Evolutionary conservation across 116 monocot genomes (phyloP).

Genomic region (Dioscorea cayenensis): DNA sequence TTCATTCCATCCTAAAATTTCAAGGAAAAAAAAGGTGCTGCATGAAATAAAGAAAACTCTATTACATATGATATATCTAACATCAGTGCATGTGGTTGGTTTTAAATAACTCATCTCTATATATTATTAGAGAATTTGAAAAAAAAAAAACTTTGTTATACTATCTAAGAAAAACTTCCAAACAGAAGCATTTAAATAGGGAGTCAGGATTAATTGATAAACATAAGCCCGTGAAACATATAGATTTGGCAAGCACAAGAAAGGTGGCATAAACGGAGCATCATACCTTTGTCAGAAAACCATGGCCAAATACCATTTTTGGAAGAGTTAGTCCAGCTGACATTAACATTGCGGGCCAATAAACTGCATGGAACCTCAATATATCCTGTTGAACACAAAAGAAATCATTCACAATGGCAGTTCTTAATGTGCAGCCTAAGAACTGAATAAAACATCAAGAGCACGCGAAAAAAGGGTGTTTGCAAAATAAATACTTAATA

Average conservation of each 20-base stretch:
- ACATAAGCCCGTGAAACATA: not conserved
- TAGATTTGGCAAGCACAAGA: not conserved
- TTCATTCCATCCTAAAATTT: slow-evolving; percentile 99
- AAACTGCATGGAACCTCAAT: slow-evolving; percentile 96
- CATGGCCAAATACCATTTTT: slow-evolving; percentile 93
- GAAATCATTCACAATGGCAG: not conserved
- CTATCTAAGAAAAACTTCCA: not conserved
- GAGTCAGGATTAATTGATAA: not conserved
- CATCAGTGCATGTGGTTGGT: not conserved
- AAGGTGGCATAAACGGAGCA: not conserved
- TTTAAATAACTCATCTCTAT: not conserved
- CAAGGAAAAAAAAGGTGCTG: slow-evolving; percentile 58
- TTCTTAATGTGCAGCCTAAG: too few relatives aligned
- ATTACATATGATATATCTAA: slow-evolving; percentile 17
- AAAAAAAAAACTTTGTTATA: not conserved
- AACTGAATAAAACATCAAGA: too few relatives aligned
- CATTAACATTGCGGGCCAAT: slow-evolving; percentile 99
- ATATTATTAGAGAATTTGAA: not conserved
- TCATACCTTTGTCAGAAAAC: slow-evolving; percentile 94
- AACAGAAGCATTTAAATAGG: not conserved
- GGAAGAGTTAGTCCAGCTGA: slow-evolving; percentile 87
- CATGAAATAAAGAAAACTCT: slow-evolving; percentile 59
- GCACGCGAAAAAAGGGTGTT: too few relatives aligned
- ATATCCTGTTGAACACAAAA: slow-evolving; percentile 61
- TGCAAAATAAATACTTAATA: not conserved